Conservation (phyloP, 139 green algal species). For the Chlorella vulgaris region DNA sequence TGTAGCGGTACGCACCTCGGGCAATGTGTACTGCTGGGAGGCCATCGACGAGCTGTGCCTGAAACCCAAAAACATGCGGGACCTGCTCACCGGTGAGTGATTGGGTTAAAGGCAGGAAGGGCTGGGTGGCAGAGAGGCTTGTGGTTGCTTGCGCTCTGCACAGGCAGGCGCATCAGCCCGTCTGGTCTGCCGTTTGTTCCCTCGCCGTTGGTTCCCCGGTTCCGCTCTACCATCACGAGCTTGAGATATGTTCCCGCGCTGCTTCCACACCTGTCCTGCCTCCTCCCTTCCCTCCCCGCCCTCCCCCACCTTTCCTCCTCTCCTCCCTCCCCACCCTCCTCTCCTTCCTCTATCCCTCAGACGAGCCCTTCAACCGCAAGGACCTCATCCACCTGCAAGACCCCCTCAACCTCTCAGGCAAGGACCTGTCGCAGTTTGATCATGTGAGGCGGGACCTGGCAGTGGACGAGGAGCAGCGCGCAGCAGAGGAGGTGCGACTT, state of each 20-base stretch:
- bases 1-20: slow-evolving; percentile 84
- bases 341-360: slow-evolving; percentile 10
- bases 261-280: background rate
- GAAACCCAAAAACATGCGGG: slow-evolving; percentile 89
- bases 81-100: slow-evolving; percentile 41
- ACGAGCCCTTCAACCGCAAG: slow-evolving; percentile 86
- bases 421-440: slow-evolving; percentile 76
- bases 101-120: too few species aligned
- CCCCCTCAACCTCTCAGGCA: slow-evolving; percentile 70
- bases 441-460: slow-evolving; percentile 53
- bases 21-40: slow-evolving; percentile 73
- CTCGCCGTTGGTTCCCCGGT: too few species aligned
- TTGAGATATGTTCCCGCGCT: too few species aligned
- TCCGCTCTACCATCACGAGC: too few species aligned
- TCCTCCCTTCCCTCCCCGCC: background rate
- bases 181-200: too few species aligned
- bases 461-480: slow-evolving; percentile 42
- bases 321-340: background rate
- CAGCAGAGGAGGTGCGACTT: background rate
- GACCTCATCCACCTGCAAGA: slow-evolving; percentile 92
- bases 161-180: background rate
- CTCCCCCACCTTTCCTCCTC: background rate
- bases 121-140: too few species aligned
- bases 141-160: too few species aligned
- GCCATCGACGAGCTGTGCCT: slow-evolving; percentile 94